phyloP scores from a whole-genome alignment of 2,329 filamentous ascomycete species.

The Colletotrichum euphorbiae region DNA sequence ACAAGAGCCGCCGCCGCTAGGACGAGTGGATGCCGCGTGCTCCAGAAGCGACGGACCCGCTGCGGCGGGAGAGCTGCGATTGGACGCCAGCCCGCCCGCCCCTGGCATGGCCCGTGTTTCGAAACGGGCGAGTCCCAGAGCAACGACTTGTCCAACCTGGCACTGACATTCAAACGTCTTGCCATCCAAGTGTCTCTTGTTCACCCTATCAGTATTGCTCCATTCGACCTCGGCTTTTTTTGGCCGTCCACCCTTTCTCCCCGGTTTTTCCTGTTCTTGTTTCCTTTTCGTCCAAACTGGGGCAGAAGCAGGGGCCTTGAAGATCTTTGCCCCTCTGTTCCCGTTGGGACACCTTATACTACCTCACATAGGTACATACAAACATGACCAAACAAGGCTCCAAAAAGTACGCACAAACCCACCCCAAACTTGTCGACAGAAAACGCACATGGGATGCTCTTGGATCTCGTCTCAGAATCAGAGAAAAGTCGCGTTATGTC shows the following conservation, averaged over 20 bases:
- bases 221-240: not conserved
- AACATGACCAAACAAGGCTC: slow-evolving; percentile 3
- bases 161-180: slow-evolving; percentile 25
- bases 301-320: slow-evolving; percentile 4
- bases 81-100: slow-evolving; percentile 27
- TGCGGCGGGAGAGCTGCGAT: slow-evolving; percentile 28
- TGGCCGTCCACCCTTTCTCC: too few relatives aligned
- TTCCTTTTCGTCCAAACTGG: slow-evolving; percentile 3
- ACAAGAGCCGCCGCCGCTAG: slow-evolving; percentile 30
- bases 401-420: slow-evolving; percentile 25
- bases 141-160: slow-evolving; percentile 31
- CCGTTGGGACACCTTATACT: too few relatives aligned
- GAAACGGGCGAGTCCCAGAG: slow-evolving; percentile 27
- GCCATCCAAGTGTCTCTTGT: slow-evolving; percentile 16
- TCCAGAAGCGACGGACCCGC: slow-evolving; percentile 31
- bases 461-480: slow-evolving; percentile 32
- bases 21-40: slow-evolving; percentile 35
- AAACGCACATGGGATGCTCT: slow-evolving; percentile 3
- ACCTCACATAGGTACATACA: not conserved
- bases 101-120: slow-evolving; percentile 38
- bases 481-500: slow-evolving; percentile 16
- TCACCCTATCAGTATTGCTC: slow-evolving; percentile 5
- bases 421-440: slow-evolving; percentile 13
- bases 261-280: not conserved
- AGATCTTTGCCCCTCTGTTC: slow-evolving; percentile 4